Evolutionary conservation across 768 basidiomycete genomes (phyloP).

Genomic region (Mycena sanguinolenta): DNA sequence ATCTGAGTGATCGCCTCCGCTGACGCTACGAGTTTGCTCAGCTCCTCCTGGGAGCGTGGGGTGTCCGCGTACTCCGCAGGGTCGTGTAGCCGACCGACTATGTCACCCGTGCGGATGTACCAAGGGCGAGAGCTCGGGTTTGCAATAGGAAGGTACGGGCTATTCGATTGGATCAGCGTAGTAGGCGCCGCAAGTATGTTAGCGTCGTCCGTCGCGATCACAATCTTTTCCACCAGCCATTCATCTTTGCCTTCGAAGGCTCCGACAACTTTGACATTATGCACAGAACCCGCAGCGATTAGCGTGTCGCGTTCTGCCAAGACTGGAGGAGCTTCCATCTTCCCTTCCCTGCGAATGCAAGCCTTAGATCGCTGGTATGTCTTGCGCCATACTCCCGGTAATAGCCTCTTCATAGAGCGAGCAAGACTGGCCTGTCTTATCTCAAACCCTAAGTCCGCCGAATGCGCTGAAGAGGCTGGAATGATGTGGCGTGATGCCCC

Average conservation of each 20-base stretch:
- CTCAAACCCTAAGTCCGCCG: constrained; percentile 19
- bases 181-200: not conserved
- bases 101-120: constrained; percentile 30
- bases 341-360: not conserved
- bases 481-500: too few relatives aligned
- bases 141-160: constrained; percentile 34
- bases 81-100: constrained; percentile 16
- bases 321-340: not conserved
- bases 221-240: constrained; percentile 37
- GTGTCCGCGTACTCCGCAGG: not conserved
- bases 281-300: constrained; percentile 8
- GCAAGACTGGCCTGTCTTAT: not conserved
- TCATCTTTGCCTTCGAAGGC: constrained; percentile 9
- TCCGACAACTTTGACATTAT: constrained; percentile 18
- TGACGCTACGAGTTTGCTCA: not conserved
- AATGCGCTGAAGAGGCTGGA: constrained; percentile 20
- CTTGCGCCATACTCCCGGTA: not conserved
- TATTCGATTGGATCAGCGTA: not conserved
- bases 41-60: not conserved
- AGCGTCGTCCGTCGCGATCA: not conserved
- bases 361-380: not conserved
- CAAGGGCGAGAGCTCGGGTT: constrained; percentile 31
- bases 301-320: constrained; percentile 1
- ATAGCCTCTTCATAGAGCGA: not conserved
- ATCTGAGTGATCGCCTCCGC: not conserved